Base-by-base conservation (phyloP, 441 rosid species). In the Capsella rubella region DNA sequence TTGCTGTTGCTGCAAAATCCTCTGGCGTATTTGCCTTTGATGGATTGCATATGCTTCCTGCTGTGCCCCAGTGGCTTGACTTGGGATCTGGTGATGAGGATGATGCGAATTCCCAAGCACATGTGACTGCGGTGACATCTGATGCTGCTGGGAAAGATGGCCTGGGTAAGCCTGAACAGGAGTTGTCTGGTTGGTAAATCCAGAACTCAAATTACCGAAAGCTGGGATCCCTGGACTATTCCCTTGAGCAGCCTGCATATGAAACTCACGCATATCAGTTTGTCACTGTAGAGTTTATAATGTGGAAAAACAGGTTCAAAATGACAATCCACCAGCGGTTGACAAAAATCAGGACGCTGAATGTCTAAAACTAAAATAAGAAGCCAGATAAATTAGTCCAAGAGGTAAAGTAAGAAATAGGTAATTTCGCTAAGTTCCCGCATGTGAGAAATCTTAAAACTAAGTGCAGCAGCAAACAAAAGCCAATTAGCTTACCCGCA, bases 91-190 rank as follows among this genome's bases (percentile, higher is more conserved):
- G 85, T 87, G 84, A 76, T 86, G 95, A 78, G 85, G 82, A 74
- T 79, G 82, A 75, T 83, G 90, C 72, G 89, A 82, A 74, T 80
- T 87, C 79, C 82, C 78, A 50, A 82, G 78, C 57, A 83, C 80
- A 73, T 86, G 90, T 46, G 98, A 80, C 76, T 81, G 96, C 77
- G 87, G 99, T 9, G 89, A 81, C 69, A 84, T 79, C 73, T 86
- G 99, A 77, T 90, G 97, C 57, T 82, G 98, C 84, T 87, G 95
- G 81, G 86, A 88, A 59, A 86, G 77, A 84, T 88, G 97, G 75
- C 85, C 87, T 55, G 88, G 80, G 82, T 84, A 89, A 12, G 90
- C 71, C 86, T 89, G 96, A 78, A 78, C 87, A 59, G 90, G 77
- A 64, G 96, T 79, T 21, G 94, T 82, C 85, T 86, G 97, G 82